phyloP scores from a whole-genome alignment of 495 filamentous ascomycete genomes.

The Elaphomyces granulatus region DNA sequence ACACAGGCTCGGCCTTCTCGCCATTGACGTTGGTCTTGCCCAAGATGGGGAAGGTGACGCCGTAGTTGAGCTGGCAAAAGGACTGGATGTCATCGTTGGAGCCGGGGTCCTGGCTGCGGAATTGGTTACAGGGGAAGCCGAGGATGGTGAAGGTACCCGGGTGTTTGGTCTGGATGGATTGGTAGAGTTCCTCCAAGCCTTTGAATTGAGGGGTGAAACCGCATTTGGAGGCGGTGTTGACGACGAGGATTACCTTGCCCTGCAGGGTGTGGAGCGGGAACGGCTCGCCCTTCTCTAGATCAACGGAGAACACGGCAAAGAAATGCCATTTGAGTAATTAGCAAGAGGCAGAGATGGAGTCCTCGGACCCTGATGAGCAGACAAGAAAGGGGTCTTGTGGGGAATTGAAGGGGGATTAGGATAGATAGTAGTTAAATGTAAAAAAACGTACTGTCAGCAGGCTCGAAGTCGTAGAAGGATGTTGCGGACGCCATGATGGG shows the following conservation, averaged over 20 bases:
- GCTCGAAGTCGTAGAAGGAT: constrained; percentile 82
- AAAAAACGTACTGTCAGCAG: constrained; percentile 52
- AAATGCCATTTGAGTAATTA: not conserved
- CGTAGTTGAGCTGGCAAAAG: constrained; percentile 93
- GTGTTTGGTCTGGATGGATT: constrained; percentile 52
- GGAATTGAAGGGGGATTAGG: not conserved
- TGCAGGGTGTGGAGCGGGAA: constrained; percentile 54
- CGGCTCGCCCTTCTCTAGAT: constrained; percentile 59
- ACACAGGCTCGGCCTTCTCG: constrained; percentile 62
- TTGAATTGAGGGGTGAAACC: constrained; percentile 96
- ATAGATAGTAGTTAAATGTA: not conserved
- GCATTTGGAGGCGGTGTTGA: constrained; percentile 99
- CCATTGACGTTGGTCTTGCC: constrained; percentile 92
- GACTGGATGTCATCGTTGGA: constrained; percentile 77
- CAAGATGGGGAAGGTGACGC: constrained; percentile 83
- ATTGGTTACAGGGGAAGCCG: constrained; percentile 98
- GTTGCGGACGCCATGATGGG: constrained; percentile 79
- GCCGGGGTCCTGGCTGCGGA: constrained; percentile 79
- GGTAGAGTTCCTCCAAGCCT: constrained; percentile 82
- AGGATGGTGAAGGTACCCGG: constrained; percentile 69
- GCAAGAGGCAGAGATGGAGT: constrained; percentile 1
- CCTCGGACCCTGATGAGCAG: too few relatives aligned
- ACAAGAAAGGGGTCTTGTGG: not conserved
- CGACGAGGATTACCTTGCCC: constrained; percentile 85
- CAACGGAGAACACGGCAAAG: not conserved